Conservation (phyloP, 1,139 yeast genomes). For the Debaryomycetaceae sp. region DNA sequence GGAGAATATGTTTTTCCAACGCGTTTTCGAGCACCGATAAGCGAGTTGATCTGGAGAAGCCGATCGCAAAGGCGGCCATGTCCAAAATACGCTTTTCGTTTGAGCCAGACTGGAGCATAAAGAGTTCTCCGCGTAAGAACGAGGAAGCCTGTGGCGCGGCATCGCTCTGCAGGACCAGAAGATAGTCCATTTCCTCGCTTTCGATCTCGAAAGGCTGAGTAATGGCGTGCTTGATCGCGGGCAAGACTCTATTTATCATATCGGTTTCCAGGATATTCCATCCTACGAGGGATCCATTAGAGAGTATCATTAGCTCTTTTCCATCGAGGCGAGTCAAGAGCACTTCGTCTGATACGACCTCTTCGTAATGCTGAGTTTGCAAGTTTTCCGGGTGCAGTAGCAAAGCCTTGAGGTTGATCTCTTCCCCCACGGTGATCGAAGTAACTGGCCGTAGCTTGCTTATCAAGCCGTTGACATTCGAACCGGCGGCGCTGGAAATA, state of each 20-base stretch:
- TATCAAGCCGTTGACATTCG: conserved; percentile 12
- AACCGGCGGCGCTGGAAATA: background rate
- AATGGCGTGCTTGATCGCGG: conserved; percentile 24
- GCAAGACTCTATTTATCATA: conserved; percentile 12
- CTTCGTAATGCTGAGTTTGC: too few relatives aligned
- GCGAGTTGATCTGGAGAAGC: conserved; percentile 76
- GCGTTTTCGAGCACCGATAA: conserved; percentile 67
- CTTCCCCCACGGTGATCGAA: conserved; percentile 61
- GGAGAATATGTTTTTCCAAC: conserved; percentile 62
- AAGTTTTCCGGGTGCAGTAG: too few relatives aligned
- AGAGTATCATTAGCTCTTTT: conserved; percentile 16
- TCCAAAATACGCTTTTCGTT: conserved; percentile 46
- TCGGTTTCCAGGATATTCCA: conserved; percentile 64
- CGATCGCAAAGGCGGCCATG: conserved; percentile 83
- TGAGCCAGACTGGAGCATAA: conserved; percentile 45
- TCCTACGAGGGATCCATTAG: conserved; percentile 34
- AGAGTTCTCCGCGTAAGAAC: conserved; percentile 56
- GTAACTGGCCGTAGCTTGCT: conserved; percentile 29
- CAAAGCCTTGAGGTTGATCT: conserved; percentile 37
- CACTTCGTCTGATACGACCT: conserved; percentile 65
- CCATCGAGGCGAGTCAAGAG: conserved; percentile 25
- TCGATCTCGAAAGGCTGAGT: conserved; percentile 41
- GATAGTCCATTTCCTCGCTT: conserved; percentile 79
- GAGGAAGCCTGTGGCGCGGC: conserved; percentile 22
- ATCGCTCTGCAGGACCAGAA: conserved; percentile 32